Conservation (phyloP, 345 rosid species). For the Streptanthus diversifolius region DNA sequence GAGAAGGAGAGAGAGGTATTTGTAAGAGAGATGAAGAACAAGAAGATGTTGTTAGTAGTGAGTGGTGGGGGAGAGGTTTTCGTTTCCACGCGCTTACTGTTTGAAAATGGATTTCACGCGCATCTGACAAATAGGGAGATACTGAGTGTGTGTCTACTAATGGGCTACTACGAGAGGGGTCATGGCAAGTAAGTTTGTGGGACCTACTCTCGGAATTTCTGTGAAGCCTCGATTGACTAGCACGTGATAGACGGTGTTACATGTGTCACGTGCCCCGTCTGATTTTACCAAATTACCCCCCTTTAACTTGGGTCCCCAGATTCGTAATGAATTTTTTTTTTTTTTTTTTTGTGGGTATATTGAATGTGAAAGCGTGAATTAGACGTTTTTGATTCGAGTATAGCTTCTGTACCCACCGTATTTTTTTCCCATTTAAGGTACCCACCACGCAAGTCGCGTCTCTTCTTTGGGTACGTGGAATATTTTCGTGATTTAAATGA, state of each 20-base stretch:
- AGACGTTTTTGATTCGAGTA: conserved; percentile 11
- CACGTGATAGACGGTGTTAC: conserved; percentile 22
- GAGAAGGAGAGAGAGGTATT: conserved; percentile 21
- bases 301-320: neutral
- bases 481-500: neutral
- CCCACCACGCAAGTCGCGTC: conserved; percentile 1
- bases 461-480: conserved; percentile 2
- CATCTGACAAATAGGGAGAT: conserved; percentile 2
- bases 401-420: neutral
- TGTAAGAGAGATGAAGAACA: conserved; percentile 33
- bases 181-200: conserved; percentile 2
- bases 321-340: neutral
- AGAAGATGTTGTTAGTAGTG: neutral
- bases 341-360: neutral
- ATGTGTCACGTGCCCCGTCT: neutral
- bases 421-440: neutral
- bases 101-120: conserved; percentile 12
- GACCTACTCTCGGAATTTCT: conserved; percentile 19
- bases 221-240: conserved; percentile 9
- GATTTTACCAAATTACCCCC: neutral
- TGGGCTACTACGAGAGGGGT: neutral
- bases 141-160: conserved; percentile 19
- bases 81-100: conserved; percentile 22
- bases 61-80: conserved; percentile 18
- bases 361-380: conserved; percentile 18